Evolutionary conservation across 345 rosid species (phyloP), one percentile per base, ranked within the genome.

Genomic region (Eucalyptus marginata): DNA sequence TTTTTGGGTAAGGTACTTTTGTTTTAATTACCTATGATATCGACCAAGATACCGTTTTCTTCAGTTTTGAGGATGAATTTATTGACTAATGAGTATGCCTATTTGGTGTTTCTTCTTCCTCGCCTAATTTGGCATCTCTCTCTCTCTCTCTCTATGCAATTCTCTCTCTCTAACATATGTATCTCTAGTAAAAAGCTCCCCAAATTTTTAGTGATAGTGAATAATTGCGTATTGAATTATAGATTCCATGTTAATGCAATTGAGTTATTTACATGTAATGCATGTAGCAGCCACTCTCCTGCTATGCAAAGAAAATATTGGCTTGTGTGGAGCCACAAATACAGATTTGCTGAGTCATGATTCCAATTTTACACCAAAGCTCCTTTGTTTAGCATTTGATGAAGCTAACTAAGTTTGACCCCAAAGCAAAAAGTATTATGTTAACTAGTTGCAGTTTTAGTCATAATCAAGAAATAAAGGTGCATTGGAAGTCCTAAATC

Each of bases 171-270:
- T 59, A 59, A 12, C 8, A 59, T 12, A 59, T 25, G 4, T 27
- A 59, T 59, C 66, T n/a, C 66, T 59, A 59, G 31, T 27, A 5
- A 27, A 56, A 56, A 56, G 62, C 62, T 54, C 58, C 58, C 0
- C 24, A 52, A 52, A 3, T 17, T 54, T 52, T 54, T 54, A 0
- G 10, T 20, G 58, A 54, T 54, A 20, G 58, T 8, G n/a, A 58
- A 24, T 58, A 13, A 10, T 1, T 0, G 36, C 2, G 0, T 1
- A 25, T 10, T 58, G 64, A 5, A 25, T 58, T 24, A 24, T 25
- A 58, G 7, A 24, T 56, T 24, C 2, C 3, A 24, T 10, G 62
- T 24, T 0, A 24, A 0, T 4, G 6, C 62, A 24, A 9, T 12
- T 12, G 31, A 59, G 31, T 12, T 11, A 12, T 59, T 59, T 0